Conservation (phyloP, 176 grass and related monocot genomes). For the Eleusine coracana region DNA sequence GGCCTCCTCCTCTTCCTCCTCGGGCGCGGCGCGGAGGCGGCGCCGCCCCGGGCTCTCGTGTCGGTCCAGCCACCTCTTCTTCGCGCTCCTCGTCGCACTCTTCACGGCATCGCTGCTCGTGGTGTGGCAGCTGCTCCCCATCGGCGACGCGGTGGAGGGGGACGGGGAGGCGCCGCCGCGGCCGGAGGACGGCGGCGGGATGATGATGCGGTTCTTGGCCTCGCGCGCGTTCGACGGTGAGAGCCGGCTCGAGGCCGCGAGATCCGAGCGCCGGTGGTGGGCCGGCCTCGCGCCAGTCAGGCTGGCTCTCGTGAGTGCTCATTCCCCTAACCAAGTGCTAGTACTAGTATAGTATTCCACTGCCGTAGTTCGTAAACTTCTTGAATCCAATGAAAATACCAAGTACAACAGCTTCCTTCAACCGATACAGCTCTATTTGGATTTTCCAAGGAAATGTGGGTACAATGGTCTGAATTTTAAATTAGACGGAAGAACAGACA, state of each 20-base stretch:
- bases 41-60: slow-evolving; percentile 53
- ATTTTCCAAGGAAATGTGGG: slow-evolving; percentile 28
- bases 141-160: slow-evolving; percentile 41
- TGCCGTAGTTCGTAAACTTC: slow-evolving; percentile 28
- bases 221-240: slow-evolving; percentile 53
- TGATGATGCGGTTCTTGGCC: slow-evolving; percentile 43
- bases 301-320: slow-evolving; percentile 48
- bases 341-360: neutral
- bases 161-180: slow-evolving; percentile 12
- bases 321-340: slow-evolving; percentile 13
- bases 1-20: neutral
- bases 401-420: neutral
- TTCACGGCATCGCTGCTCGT: slow-evolving; percentile 58
- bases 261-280: slow-evolving; percentile 57
- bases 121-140: slow-evolving; percentile 64
- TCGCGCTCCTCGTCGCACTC: slow-evolving; percentile 55
- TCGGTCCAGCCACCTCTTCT: slow-evolving; percentile 57
- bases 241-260: slow-evolving; percentile 55
- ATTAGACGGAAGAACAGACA: slow-evolving; percentile 43
- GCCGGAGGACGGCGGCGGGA: neutral
- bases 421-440: slow-evolving; percentile 13
- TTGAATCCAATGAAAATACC: neutral
- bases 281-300: slow-evolving; percentile 48
- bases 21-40: slow-evolving; percentile 42
- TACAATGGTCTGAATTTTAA: slow-evolving; percentile 21